Evolutionary conservation across 2,329 filamentous ascomycete species (phyloP), one percentile per base, ranked within the genome.

Genomic region (Beauveria bassiana): DNA sequence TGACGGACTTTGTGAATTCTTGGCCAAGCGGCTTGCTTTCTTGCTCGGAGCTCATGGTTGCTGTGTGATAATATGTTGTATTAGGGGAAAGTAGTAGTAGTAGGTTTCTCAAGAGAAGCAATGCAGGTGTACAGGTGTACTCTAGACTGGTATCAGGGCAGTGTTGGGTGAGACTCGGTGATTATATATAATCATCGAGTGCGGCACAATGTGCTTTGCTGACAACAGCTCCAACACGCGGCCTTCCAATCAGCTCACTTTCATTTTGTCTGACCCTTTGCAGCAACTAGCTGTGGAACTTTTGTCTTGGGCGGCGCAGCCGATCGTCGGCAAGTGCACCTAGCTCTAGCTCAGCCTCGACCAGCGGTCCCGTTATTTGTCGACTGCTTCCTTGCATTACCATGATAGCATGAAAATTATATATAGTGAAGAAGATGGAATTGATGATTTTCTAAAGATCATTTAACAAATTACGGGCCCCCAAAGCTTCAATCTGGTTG

Each of bases 1-100:
- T 83, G 71, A 93, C 89, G 66, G 81, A 78, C 66, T 85, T 75
- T 47, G 91, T 95, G 79, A 93, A 93, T 74, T 78, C 73, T 24
- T 72, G 70, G 45, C 73, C 75, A 2, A 76, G 67, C 24, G 65
- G 69, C 34, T 66, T 65, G 50, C 64, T 66, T 14, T 63, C 52
- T 28, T 61, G 42, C 16, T 61, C 50, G 7, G 45, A 56, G 49
- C 12, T 20, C 62, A 62, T 66, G 59, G 14, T 55, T 10, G 24
- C 22, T 3, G 47, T 45, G 1, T 43, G 22, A 34, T 34, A 10
- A 10, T 34, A 34, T 34, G 4, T 31, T 34, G 31, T 34, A 9
- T 34, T 12, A 9, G 31, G 10, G 10, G 10, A 34, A 34, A 22
- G 22, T 22, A 22, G 7, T 14, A 10, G 51, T 16, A 38, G 34